Evolutionary conservation across 1,139 yeast genomes (phyloP), one percentile per base, ranked within the genome.

Genomic region (Neolecta irregularis): DNA sequence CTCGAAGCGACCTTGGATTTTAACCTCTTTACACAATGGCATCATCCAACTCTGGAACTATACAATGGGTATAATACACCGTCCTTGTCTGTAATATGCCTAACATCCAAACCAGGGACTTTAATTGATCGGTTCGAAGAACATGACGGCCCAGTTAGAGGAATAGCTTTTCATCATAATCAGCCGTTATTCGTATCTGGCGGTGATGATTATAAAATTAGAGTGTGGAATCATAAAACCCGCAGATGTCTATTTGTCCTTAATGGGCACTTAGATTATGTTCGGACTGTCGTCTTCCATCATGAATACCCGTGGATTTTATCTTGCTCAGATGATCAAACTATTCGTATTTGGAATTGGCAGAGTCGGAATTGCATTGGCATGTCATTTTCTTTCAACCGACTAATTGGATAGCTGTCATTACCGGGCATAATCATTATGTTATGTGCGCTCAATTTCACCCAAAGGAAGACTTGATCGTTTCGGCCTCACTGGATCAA

Each of bases 281-380:
- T 88, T 40, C 72, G 99, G 55, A 79, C 93, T 7, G 96, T 83
- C 30, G 79, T 74, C 46, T 91, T 91, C 69, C 99, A 91, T 60
- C 78, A 74, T 51, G 95, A 85, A 54, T 67, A 91, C 54, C 99
- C 99, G 7, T 91, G 98, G 98, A 78, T 91, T 52, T 71, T 91
- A 44, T 77, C 95, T 16, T 77, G 92, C 45, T 81, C 95, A 26
- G 99, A 91, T 56, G 99, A 91, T 63, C 98, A 91, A 61, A 91
- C 99, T 30, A 83, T 91, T 47, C 70, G 98, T 54, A 88, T 91
- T 48, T 91, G 99, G 99, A 91, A 91, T 61, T 91, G 98, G 98
- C 98, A 91, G 62, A 85, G 85, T 55, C 75, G 98, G 49, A 39
- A 33, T 22, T 92, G 83, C 56, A n/a, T n/a, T n/a, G n/a, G n/a